Evolutionary conservation across 495 filamentous ascomycete genomes (phyloP).

Genomic region (Hypomontagnella monticulosa): DNA sequence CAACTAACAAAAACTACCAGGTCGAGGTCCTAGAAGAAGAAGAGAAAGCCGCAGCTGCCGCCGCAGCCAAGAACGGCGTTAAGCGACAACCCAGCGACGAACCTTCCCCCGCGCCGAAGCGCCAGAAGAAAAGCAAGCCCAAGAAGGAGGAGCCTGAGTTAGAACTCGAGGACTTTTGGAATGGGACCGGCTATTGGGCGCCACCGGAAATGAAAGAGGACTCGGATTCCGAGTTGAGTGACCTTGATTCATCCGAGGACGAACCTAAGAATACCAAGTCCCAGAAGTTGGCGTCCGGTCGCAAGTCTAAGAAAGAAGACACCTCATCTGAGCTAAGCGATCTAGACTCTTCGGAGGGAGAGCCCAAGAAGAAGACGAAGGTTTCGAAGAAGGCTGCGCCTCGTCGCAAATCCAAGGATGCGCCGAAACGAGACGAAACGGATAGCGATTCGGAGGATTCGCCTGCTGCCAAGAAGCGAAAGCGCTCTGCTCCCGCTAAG

Average conservation of each 20-base stretch:
- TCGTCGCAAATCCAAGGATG: constrained; percentile 41
- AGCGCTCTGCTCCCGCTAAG: constrained; percentile 28
- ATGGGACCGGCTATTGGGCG: constrained; percentile 45
- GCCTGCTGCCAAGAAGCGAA: constrained; percentile 39
- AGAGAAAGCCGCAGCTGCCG: constrained; percentile 22
- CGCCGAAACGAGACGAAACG: constrained; percentile 29
- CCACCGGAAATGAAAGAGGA: constrained; percentile 37
- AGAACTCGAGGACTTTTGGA: constrained; percentile 38
- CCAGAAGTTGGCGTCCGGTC: constrained; percentile 20
- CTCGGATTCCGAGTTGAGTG: constrained; percentile 44
- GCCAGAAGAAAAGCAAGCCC: constrained; percentile 46
- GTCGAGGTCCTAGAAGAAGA: constrained; percentile 31
- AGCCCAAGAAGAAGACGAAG: constrained; percentile 48
- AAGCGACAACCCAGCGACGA: constrained; percentile 48
- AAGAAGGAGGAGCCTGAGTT: constrained; percentile 48
- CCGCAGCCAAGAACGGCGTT: constrained; percentile 41
- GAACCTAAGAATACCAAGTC: constrained; percentile 35
- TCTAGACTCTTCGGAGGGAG: constrained; percentile 43
- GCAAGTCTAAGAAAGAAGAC: constrained; percentile 45
- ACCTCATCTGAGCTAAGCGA: constrained; percentile 45
- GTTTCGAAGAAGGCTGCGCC: constrained; percentile 35
- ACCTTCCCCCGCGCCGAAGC: constrained; percentile 41
- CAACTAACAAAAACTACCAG: constrained; percentile 29
- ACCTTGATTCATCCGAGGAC: constrained; percentile 38
- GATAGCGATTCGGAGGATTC: constrained; percentile 32